A percentile compares a stretch with the other conserved stretches of the same genome.
Evolutionary conservation across 1,139 yeast genomes (phyloP).

Genomic region (Yamadazyma spencermartinsiae): DNA sequence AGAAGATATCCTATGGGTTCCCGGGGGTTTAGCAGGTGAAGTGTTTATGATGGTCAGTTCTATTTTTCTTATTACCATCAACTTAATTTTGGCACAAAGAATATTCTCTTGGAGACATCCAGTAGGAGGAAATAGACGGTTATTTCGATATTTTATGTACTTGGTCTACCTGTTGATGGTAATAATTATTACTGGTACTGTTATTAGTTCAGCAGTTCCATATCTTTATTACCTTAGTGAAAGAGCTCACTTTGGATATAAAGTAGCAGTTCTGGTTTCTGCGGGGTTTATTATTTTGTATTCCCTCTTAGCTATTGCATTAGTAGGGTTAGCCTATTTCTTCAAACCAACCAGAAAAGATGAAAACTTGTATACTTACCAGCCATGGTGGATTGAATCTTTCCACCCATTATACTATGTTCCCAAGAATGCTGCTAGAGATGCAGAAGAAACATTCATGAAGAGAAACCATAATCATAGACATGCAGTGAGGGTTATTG

Average conservation of each 20-base stretch:
- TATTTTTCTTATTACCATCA: constrained; percentile 35
- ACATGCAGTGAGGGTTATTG: constrained; percentile 45
- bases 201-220: constrained; percentile 37
- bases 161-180: constrained; percentile 30
- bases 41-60: constrained; percentile 36
- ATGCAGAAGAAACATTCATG: constrained; percentile 45
- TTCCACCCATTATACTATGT: constrained; percentile 44
- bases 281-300: constrained; percentile 33
- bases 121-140: constrained; percentile 41
- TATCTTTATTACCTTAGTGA: constrained; percentile 31
- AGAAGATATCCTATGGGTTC: constrained; percentile 15
- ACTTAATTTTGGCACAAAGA: constrained; percentile 44
- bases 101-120: constrained; percentile 51
- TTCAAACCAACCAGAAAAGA: constrained; percentile 45
- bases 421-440: constrained; percentile 35
- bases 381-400: constrained; percentile 50
- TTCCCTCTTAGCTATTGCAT: constrained; percentile 35
- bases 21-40: constrained; percentile 34
- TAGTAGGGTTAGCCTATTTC: constrained; percentile 39
- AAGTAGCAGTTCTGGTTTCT: constrained; percentile 31
- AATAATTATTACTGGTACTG: constrained; percentile 33
- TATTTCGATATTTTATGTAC: constrained; percentile 39
- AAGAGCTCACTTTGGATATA: constrained; percentile 23
- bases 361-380: constrained; percentile 44
- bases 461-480: constrained; percentile 45